A percentile compares a stretch with the other conserved stretches of the same genome.
Conservation (phyloP, 2,329 filamentous ascomycete species). For the Amauroascus verrucosus region DNA sequence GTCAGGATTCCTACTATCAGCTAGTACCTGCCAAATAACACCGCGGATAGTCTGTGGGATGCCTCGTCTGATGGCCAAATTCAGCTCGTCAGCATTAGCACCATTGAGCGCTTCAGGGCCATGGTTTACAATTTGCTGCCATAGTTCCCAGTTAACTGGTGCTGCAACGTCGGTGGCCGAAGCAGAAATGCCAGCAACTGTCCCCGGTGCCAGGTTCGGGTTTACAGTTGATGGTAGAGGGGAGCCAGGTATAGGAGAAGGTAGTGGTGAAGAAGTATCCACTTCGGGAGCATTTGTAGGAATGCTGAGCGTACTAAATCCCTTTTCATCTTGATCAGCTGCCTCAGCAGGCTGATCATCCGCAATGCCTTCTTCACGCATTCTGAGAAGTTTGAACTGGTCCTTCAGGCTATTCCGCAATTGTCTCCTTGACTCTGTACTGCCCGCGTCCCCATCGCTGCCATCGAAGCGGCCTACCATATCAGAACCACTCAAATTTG, state of each 20-base stretch:
- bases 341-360: conserved; percentile 46
- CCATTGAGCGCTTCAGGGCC: conserved; percentile 79
- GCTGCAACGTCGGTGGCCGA: conserved; percentile 52
- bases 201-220: conserved; percentile 66
- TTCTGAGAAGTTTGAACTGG: conserved; percentile 64
- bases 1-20: conserved; percentile 88
- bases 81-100: conserved; percentile 80
- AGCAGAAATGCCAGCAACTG: conserved; percentile 68
- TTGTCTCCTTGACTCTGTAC: conserved; percentile 38
- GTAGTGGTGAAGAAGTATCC: conserved; percentile 19
- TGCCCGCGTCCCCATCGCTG: conserved; percentile 45
- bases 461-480: conserved; percentile 64
- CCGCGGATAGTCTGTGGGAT: conserved; percentile 92
- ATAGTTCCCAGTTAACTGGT: conserved; percentile 96
- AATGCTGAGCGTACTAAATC: conserved; percentile 38
- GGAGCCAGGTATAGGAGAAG: conserved; percentile 18
- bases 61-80: conserved; percentile 78
- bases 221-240: conserved; percentile 55
- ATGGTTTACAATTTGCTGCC: conserved; percentile 93
- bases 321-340: conserved; percentile 32
- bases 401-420: conserved; percentile 60
- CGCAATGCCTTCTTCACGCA: conserved; percentile 61
- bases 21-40: conserved; percentile 97
- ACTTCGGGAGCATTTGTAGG: conserved; percentile 39
- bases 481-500: conserved; percentile 69